Evolutionary conservation across 768 basidiomycete species (phyloP), one percentile per base, ranked within the genome.

Genomic region (Phlebiopsis flavidoalba): DNA sequence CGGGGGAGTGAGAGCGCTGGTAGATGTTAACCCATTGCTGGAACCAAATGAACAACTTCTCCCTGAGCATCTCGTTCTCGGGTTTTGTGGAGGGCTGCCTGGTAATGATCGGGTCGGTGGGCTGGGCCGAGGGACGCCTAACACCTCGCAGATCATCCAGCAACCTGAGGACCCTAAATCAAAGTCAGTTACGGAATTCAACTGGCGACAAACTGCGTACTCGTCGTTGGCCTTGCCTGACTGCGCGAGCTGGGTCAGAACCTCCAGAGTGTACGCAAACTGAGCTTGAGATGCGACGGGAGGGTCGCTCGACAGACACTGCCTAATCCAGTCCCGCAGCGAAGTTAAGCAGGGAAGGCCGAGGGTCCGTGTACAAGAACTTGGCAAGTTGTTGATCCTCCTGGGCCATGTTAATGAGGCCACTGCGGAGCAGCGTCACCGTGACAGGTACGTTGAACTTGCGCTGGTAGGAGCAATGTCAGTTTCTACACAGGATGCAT

Each of bases 381-480:
- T 95, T 94, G 24, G 94, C 93, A 43, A 99, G 77, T 71, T 95
- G 93, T 63, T 90, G 87, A 72, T 99, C 97, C 69, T 93, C 88
- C 40, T 94, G 83, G 15, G 78, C 76, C 35, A 86, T 78, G 64
- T 83, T 85, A 70, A 99, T 81, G 22, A 98, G 82, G 53, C 90
- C 87, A 57, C 91, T 91, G 48, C 89, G 85, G 57, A 98, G 77
- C 40, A 99, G 81, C 1, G 93, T 91, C 31, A 93, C 86, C 0
- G 95, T 97, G 64, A 97, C 96, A 11, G 94, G 85, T 11, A 98
- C 87, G 69, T 98, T 98, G 75, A 91, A 90, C 76, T 99, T 99
- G 67, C 97, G 93, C 93, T 95, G 66, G 8, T 54, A 36, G 52
- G 43, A 19, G 26, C 61, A n/a, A 31, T 62, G 58, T 65, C 60